Evolutionary conservation across 805 yeast genomes (phyloP).

Genomic region (Ogataea corticis): DNA sequence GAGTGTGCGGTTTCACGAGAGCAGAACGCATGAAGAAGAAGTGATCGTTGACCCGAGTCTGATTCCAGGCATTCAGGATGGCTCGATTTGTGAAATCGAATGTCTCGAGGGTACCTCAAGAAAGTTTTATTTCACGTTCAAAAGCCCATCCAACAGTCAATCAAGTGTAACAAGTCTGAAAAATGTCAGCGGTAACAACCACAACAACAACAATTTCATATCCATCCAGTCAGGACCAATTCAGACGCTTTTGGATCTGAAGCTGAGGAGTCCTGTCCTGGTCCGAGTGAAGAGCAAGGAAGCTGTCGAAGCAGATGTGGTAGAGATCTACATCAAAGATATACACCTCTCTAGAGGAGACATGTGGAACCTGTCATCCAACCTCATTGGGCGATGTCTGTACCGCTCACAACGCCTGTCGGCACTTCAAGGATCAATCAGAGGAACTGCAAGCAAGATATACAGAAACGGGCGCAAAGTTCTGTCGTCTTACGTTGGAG

Average conservation of each 20-base stretch:
- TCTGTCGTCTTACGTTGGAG: slow-evolving; percentile 75
- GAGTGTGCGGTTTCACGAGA: slow-evolving; percentile 65
- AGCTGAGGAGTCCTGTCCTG: slow-evolving; percentile 65
- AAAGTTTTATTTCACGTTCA: slow-evolving; percentile 46
- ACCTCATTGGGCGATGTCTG: slow-evolving; percentile 62
- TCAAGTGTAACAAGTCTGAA: slow-evolving; percentile 10
- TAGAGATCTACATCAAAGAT: slow-evolving; percentile 81
- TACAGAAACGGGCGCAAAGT: slow-evolving; percentile 66
- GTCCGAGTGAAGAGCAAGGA: slow-evolving; percentile 48
- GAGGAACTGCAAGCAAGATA: slow-evolving; percentile 64
- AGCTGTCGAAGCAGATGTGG: slow-evolving; percentile 71
- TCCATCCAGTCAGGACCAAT: slow-evolving; percentile 63
- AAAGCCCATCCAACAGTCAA: slow-evolving; percentile 19
- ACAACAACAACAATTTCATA: slow-evolving; percentile 36
- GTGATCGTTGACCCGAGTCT: slow-evolving; percentile 62
- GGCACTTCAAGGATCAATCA: slow-evolving; percentile 57
- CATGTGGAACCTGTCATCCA: slow-evolving; percentile 82
- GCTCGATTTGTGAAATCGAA: slow-evolving; percentile 72
- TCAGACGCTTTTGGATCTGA: slow-evolving; percentile 59
- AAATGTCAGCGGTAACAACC: slow-evolving; percentile 24
- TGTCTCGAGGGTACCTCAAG: slow-evolving; percentile 40
- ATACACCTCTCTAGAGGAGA: slow-evolving; percentile 82
- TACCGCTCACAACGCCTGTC: slow-evolving; percentile 64
- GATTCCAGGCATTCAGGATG: slow-evolving; percentile 66
- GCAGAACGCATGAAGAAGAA: slow-evolving; percentile 53